Evolutionary conservation across 139 green algal genomes (phyloP), one percentile per base, ranked within the genome.

Genomic region (Haematococcus lacustris): DNA sequence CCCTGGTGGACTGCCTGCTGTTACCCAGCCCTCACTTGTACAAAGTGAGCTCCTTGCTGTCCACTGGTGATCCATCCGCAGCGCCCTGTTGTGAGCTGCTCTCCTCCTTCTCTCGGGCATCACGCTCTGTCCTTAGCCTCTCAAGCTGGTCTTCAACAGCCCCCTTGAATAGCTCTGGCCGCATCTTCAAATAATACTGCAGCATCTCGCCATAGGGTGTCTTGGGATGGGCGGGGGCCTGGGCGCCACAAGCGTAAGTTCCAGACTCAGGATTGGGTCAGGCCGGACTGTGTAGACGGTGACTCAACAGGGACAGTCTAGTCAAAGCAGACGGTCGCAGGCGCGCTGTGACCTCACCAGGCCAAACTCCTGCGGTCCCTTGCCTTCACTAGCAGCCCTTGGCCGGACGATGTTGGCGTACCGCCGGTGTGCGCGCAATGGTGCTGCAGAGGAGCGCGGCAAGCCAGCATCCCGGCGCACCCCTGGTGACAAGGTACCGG

Each of bases 131-230:
- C 41, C 84, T 78, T 21, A 97, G 68, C 23, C 79, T 68, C 37
- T 73, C 28, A 59, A 96, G 86, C 80, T 94, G 85, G 5, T 87
- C 82, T 5, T 93, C 85, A 0, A 97, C 82, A 0, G 92, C 88
- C 4, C 76, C 70, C 25, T 87, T 82, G 80, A 98, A 98, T 41
- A 98, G 85, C 71, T 96, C 37, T 9, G 78, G 78, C 71, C 80
- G 67, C 74, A 79, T 92, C 13, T 80, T 73, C 4, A 98, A 82
- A 57, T 97, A 93, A 83, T 98, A 96, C 38, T 81, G 80, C 28
- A 97, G 82, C 87, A 97, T 92, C 81, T 98, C 79, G 33, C 94
- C 94, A 5, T 89, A 86, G 0, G 94, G 77, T 0, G 92, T 93
- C 39, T 88, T 84, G 4, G 90, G 93, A 70, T 94, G 88, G 9